phyloP scores from a whole-genome alignment of 768 basidiomycete species.

The Gymnopilus dilepis region DNA sequence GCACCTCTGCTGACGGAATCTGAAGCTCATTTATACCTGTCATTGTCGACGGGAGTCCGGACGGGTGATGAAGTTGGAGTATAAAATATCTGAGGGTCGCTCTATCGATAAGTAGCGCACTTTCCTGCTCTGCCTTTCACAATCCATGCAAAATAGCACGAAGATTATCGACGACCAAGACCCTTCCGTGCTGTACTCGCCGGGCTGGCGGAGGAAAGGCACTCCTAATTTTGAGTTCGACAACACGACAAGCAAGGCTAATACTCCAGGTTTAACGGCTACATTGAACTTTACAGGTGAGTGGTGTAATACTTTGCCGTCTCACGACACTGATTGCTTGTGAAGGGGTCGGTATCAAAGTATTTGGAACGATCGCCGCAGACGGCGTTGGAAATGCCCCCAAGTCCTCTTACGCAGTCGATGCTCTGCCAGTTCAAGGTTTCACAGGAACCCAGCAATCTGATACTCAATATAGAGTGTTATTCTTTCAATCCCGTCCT shows the following conservation, averaged over 20 bases:
- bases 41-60: too few relatives aligned
- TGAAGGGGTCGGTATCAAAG: background rate
- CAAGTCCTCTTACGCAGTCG: background rate
- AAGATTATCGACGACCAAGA: background rate
- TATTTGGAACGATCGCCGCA: background rate
- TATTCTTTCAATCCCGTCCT: background rate
- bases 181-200: background rate
- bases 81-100: too few relatives aligned
- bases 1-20: too few relatives aligned
- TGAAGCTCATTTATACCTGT: too few relatives aligned
- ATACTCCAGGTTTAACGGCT: background rate
- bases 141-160: too few relatives aligned
- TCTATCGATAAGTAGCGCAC: too few relatives aligned
- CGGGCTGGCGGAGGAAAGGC: background rate
- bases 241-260: background rate
- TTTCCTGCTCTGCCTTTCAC: too few relatives aligned
- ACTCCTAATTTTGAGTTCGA: background rate
- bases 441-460: background rate
- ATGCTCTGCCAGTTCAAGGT: background rate
- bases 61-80: too few relatives aligned
- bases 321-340: too few relatives aligned
- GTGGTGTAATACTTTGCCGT: background rate
- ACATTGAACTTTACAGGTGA: background rate
- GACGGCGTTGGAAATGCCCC: background rate
- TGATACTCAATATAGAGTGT: background rate